These are phyloP conservation scores for Magnusiomyces suaveolens DNA, from an alignment of 1,139 yeast species.

Conservation along the genomic window DNA sequence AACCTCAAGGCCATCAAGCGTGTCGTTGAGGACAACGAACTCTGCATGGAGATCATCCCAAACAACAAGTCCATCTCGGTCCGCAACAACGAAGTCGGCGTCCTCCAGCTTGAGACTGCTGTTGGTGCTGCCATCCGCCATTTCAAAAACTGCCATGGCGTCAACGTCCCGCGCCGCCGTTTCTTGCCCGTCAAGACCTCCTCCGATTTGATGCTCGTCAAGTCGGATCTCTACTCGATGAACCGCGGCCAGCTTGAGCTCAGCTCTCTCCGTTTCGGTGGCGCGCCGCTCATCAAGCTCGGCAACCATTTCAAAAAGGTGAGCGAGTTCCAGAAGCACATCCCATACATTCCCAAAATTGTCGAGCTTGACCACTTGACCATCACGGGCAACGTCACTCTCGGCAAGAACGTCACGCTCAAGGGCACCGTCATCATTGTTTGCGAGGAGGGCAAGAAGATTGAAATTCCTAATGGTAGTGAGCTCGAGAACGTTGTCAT, in stretches of 20 bases:
- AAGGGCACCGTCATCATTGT: constrained; percentile 97
- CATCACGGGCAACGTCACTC: constrained; percentile 87
- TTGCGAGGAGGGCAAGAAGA: constrained; percentile 92
- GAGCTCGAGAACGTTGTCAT: constrained; percentile 91
- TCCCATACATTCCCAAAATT: constrained; percentile 92
- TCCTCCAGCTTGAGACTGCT: constrained; percentile 93
- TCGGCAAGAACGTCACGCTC: constrained; percentile 83
- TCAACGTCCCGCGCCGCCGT: constrained; percentile 94
- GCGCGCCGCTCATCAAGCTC: constrained; percentile 90
- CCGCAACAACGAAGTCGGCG: constrained; percentile 72
- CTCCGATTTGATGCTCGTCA: constrained; percentile 86
- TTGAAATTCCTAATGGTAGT: constrained; percentile 94
- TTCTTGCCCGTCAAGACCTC: constrained; percentile 97
- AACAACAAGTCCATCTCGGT: constrained; percentile 73
- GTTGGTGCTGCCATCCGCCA: constrained; percentile 98
- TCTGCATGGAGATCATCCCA: constrained; percentile 91
- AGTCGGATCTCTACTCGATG: constrained; percentile 87
- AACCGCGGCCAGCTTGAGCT: constrained; percentile 86
- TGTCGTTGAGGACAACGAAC: constrained; percentile 73
- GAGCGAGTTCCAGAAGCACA: constrained; percentile 77
- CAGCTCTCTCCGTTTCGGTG: constrained; percentile 74
- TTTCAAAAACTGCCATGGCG: constrained; percentile 92
- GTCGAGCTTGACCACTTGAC: constrained; percentile 95
- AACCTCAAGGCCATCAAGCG: constrained; percentile 89
- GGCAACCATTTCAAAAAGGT: constrained; percentile 97